Conservation (phyloP, 2,329 filamentous ascomycete species). For the Talaromyces marneffei region DNA sequence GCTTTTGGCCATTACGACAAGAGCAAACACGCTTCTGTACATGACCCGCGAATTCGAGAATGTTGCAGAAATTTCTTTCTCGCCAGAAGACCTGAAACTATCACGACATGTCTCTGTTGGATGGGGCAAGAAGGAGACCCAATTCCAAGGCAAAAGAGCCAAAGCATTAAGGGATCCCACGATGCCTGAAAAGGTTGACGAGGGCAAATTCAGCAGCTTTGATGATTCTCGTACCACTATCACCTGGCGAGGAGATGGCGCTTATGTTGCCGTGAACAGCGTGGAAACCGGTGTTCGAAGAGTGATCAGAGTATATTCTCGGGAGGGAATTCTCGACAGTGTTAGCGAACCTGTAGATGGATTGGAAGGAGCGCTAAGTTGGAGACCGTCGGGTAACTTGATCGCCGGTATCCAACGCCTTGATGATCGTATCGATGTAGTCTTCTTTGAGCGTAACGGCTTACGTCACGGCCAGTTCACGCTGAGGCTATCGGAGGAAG, state of each 20-base stretch:
- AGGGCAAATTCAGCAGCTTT: conserved; percentile 66
- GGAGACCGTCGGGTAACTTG: conserved; percentile 84
- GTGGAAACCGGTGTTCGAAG: conserved; percentile 65
- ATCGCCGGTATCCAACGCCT: conserved; percentile 77
- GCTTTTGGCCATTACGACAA: conserved; percentile 75
- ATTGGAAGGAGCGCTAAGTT: conserved; percentile 80
- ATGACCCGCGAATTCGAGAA: conserved; percentile 91
- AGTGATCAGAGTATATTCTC: conserved; percentile 81
- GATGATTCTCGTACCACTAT: conserved; percentile 69
- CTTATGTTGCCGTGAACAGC: conserved; percentile 80
- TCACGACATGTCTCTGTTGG: conserved; percentile 94
- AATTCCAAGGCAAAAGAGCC: conserved; percentile 89
- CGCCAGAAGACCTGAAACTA: conserved; percentile 69
- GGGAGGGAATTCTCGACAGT: conserved; percentile 85
- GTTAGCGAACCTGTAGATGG: conserved; percentile 92
- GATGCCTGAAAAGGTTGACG: conserved; percentile 84
- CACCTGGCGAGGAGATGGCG: conserved; percentile 91
- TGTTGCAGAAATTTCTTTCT: conserved; percentile 67
- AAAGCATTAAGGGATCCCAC: conserved; percentile 86
- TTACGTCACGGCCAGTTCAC: conserved; percentile 90
- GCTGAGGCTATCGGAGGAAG: conserved; percentile 61
- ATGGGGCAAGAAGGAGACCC: conserved; percentile 97
- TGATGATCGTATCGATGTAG: conserved; percentile 66
- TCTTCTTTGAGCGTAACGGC: conserved; percentile 98
- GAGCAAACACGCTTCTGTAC: conserved; percentile 71